These are phyloP conservation scores for Geotrichum cucujoidarum DNA, from an alignment of 1,139 yeast species.

Conservation along the genomic window DNA sequence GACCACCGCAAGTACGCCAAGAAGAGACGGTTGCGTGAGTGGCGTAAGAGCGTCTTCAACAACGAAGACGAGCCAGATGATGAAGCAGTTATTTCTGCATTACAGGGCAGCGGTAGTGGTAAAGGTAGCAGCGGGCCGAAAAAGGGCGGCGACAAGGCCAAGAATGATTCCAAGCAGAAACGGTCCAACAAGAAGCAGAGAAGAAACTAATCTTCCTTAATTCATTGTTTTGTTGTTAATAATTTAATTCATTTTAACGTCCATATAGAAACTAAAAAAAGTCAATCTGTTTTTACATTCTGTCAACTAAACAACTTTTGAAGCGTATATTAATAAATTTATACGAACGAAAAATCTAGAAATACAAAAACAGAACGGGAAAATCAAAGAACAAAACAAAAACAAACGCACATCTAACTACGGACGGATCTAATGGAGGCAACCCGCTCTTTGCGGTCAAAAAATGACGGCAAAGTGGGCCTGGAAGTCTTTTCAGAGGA, in stretches of 20 bases:
- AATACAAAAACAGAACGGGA: background rate
- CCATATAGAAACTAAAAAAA: background rate
- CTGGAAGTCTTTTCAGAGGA: background rate
- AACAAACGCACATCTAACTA: background rate
- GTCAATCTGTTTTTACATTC: background rate
- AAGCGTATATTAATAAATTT: background rate
- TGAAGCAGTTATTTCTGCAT: slow-evolving; percentile 22
- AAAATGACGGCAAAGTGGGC: background rate
- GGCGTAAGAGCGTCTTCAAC: slow-evolving; percentile 82
- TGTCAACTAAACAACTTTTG: background rate
- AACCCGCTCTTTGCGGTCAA: slow-evolving; percentile 3
- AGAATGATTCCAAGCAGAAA: slow-evolving; percentile 1
- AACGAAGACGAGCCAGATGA: slow-evolving; percentile 55
- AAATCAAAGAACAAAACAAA: background rate
- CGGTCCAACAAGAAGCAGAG: slow-evolving; percentile 15
- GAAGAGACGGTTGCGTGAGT: slow-evolving; percentile 74
- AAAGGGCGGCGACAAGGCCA: slow-evolving; percentile 1
- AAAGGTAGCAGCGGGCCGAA: background rate
- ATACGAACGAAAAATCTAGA: background rate
- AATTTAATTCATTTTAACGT: background rate
- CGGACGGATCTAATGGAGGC: slow-evolving; percentile 4
- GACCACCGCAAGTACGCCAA: slow-evolving; percentile 84
- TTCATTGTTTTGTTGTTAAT: background rate
- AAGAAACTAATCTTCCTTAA: slow-evolving; percentile 7
- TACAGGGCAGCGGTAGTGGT: too few relatives aligned